phyloP scores from a whole-genome alignment of 164 flowering plant species.

The Stephania yunnanensis region DNA sequence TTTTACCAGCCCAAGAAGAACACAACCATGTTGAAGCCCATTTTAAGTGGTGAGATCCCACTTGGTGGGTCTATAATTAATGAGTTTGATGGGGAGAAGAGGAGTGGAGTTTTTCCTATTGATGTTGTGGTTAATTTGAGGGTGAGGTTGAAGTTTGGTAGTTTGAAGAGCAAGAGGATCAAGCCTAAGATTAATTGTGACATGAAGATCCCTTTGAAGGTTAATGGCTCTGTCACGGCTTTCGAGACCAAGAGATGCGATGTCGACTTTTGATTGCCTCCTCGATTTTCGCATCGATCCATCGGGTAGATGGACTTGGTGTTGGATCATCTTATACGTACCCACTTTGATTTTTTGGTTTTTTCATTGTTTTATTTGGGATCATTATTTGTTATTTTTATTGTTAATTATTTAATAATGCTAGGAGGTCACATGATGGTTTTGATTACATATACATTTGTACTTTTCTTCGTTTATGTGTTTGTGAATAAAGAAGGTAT shows the following conservation, averaged over 20 bases:
- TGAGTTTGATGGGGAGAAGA: slow-evolving; percentile 18
- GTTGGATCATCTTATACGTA: neutral
- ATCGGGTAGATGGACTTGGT: no score
- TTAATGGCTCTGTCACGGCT: slow-evolving; percentile 1
- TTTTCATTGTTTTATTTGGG: neutral
- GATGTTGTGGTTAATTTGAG: slow-evolving; percentile 20
- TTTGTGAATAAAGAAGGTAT: neutral
- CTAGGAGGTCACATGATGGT: no score
- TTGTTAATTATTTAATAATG: neutral
- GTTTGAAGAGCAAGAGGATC: slow-evolving; percentile 16
- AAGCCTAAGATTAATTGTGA: slow-evolving; percentile 28
- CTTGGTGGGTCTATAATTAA: neutral
- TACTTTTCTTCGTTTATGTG: neutral
- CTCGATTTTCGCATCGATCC: no score
- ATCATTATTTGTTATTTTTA: neutral
- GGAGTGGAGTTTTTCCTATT: slow-evolving; percentile 22
- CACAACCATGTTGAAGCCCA: slow-evolving; percentile 19
- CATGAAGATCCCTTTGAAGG: slow-evolving; percentile 21
- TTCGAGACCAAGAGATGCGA: slow-evolving; percentile 19
- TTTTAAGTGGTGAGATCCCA: slow-evolving; percentile 17
- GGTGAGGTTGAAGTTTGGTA: slow-evolving; percentile 26
- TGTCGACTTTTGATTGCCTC: slow-evolving; percentile 3
- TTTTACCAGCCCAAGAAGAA: slow-evolving; percentile 41
- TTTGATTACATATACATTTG: neutral
- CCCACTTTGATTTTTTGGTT: neutral